Evolutionary conservation across 768 basidiomycete genomes (phyloP).

Genomic region (Brasilioporus rufonigricans): DNA sequence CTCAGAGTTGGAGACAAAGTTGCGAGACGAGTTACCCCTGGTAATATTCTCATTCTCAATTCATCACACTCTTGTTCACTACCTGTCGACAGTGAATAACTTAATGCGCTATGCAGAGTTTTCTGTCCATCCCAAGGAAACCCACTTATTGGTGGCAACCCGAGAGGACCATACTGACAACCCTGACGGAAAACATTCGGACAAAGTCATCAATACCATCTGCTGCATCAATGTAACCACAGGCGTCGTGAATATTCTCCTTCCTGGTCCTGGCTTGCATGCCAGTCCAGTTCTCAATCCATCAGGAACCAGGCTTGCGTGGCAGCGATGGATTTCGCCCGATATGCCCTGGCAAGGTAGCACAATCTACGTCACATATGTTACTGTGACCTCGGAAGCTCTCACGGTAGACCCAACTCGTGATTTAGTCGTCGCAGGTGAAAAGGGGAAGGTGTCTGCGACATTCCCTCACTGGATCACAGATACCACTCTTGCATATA

Average conservation of each 20-base stretch:
- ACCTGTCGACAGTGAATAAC: constrained; percentile 13
- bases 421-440: constrained; percentile 45
- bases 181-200: constrained; percentile 26
- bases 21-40: constrained; percentile 47
- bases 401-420: not conserved
- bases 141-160: constrained; percentile 52
- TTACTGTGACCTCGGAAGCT: constrained; percentile 14
- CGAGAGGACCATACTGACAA: constrained; percentile 63
- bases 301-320: constrained; percentile 52
- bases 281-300: constrained; percentile 52
- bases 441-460: constrained; percentile 35
- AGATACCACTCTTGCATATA: constrained; percentile 54
- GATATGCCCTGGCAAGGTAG: no score
- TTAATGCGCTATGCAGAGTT: constrained; percentile 49
- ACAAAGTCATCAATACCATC: constrained; percentile 46
- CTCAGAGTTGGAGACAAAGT: constrained; percentile 25
- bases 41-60: constrained; percentile 34
- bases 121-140: constrained; percentile 48
- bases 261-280: constrained; percentile 66
- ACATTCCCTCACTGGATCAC: constrained; percentile 39
- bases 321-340: constrained; percentile 64
- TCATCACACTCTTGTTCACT: not conserved
- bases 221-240: constrained; percentile 48
- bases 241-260: constrained; percentile 39
- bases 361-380: constrained; percentile 48